These are phyloP conservation scores for Metschnikowia henanensis DNA, from an alignment of 805 yeast species.

Conservation along the genomic window DNA sequence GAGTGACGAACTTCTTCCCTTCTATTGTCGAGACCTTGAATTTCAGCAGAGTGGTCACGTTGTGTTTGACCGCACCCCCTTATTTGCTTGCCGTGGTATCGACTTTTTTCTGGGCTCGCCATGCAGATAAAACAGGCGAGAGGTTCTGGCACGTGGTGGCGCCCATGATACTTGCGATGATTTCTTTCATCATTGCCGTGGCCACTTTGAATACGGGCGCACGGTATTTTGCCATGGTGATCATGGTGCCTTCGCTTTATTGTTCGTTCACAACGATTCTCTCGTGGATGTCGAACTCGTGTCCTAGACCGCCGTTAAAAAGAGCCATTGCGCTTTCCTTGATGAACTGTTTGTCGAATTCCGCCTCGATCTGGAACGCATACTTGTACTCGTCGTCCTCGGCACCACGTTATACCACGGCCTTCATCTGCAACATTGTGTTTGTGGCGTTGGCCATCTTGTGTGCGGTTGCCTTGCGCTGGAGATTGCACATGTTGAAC, in stretches of 20 bases:
- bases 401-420: constrained; percentile 49
- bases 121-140: constrained; percentile 57
- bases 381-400: constrained; percentile 47
- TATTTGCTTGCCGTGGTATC: constrained; percentile 50
- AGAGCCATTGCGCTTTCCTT: constrained; percentile 58
- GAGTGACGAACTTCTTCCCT: constrained; percentile 63
- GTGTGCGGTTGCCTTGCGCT: constrained; percentile 38
- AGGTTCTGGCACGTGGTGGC: constrained; percentile 49
- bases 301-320: constrained; percentile 59
- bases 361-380: constrained; percentile 57
- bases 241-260: constrained; percentile 56
- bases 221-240: constrained; percentile 58
- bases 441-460: constrained; percentile 43
- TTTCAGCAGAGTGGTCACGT: constrained; percentile 48
- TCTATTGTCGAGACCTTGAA: constrained; percentile 57
- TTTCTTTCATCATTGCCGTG: constrained; percentile 49
- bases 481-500: constrained; percentile 40
- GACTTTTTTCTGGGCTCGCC: constrained; percentile 54
- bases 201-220: constrained; percentile 55
- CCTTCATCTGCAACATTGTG: constrained; percentile 49
- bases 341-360: constrained; percentile 56
- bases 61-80: constrained; percentile 61
- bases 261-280: constrained; percentile 53
- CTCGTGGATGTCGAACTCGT: constrained; percentile 56
- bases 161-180: constrained; percentile 43